These are phyloP conservation scores for Hypoxylon fragiforme DNA, from an alignment of 495 filamentous ascomycete species.

Conservation along the genomic window DNA sequence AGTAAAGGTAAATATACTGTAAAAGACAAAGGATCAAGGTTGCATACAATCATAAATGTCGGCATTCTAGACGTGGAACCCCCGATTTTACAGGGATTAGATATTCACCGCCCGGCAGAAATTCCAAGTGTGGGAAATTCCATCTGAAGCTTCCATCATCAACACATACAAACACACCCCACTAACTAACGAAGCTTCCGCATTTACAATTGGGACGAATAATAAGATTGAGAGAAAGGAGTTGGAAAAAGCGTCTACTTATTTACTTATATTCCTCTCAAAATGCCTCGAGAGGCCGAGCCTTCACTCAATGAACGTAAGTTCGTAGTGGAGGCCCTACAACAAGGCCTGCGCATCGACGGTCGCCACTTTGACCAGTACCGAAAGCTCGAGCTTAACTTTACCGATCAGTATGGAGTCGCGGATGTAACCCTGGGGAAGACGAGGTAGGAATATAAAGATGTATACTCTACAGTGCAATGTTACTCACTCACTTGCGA, in stretches of 20 bases:
- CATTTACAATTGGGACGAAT: constrained; percentile 13
- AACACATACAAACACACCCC: constrained; percentile 20
- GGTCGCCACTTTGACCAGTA: constrained; percentile 77
- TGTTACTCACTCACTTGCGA: not conserved
- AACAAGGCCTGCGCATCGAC: constrained; percentile 79
- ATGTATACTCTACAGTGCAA: not conserved
- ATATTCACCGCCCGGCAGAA: constrained; percentile 42
- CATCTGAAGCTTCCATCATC: constrained; percentile 15
- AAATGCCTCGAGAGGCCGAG: constrained; percentile 87
- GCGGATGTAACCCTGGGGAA: constrained; percentile 88
- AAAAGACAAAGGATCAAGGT: constrained; percentile 10
- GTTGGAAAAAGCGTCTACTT: constrained; percentile 6
- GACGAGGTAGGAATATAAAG: constrained; percentile 65
- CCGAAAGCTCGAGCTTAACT: constrained; percentile 73
- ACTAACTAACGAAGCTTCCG: constrained; percentile 27
- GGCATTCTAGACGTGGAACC: constrained; percentile 12
- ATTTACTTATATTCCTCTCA: constrained; percentile 18
- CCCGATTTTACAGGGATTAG: constrained; percentile 27
- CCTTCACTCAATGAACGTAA: constrained; percentile 77
- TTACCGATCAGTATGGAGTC: constrained; percentile 89
- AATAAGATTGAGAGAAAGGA: constrained; percentile 25
- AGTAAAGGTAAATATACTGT: too few relatives aligned
- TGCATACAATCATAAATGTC: constrained; percentile 5
- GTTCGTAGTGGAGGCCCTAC: constrained; percentile 74
- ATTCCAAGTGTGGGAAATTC: constrained; percentile 3